Percentiles rank a stretch among this genome's conserved stretches.
Conservation (phyloP, 1,139 yeast species). For the Suhomyces bokatorum region DNA sequence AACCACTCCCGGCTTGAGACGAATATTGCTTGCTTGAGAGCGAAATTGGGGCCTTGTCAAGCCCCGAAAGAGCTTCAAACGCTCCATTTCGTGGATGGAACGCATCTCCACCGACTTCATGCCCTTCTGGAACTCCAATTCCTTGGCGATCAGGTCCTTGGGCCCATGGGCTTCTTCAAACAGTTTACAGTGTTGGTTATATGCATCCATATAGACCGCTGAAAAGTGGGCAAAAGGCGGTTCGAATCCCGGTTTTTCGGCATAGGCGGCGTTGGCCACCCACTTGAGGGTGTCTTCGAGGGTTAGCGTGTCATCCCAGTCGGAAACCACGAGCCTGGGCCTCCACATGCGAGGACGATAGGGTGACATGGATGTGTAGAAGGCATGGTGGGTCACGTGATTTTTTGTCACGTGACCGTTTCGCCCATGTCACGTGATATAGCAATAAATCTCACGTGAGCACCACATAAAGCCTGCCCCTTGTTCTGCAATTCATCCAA, state of each 20-base stretch:
- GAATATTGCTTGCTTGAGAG: conserved; percentile 37
- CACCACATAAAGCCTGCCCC: not conserved
- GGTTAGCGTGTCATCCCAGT: conserved; percentile 77
- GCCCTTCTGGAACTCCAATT: conserved; percentile 46
- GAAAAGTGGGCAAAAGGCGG: conserved; percentile 50
- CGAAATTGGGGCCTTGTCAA: conserved; percentile 34
- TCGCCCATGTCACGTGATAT: no score
- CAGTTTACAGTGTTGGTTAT: conserved; percentile 20
- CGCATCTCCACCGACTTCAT: conserved; percentile 49
- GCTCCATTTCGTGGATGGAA: conserved; percentile 50
- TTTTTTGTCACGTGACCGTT: not conserved
- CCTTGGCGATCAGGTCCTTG: conserved; percentile 27
- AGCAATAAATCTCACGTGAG: no score
- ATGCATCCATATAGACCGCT: conserved; percentile 44
- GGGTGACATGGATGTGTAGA: no score
- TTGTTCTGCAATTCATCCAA: not conserved
- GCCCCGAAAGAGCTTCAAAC: conserved; percentile 45
- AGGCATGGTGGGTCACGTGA: no score
- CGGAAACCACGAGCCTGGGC: conserved; percentile 40
- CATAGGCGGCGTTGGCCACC: conserved; percentile 54
- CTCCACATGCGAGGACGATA: conserved; percentile 1
- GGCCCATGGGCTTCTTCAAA: conserved; percentile 23
- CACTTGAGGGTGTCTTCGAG: conserved; percentile 53
- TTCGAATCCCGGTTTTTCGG: conserved; percentile 32
- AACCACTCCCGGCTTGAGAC: conserved; percentile 45